Percentiles rank a stretch among this genome's conserved stretches.
phyloP scores from a whole-genome alignment of 2,329 filamentous ascomycete species.

The Paecilomyces fulvus region DNA sequence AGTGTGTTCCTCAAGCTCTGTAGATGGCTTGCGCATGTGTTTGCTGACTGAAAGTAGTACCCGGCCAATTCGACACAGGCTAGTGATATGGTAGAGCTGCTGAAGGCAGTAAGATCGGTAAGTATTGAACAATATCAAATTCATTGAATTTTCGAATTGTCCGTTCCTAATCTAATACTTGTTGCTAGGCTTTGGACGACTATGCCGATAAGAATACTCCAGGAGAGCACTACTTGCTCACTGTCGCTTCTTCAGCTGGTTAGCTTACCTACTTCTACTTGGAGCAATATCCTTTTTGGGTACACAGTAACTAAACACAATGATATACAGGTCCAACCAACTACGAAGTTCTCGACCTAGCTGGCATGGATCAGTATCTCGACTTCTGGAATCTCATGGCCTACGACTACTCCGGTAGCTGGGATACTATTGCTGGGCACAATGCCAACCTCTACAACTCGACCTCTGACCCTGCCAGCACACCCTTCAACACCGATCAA shows the following conservation, averaged over 20 bases:
- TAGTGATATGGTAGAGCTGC: constrained; percentile 25
- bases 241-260: constrained; percentile 39
- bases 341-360: constrained; percentile 36
- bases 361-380: constrained; percentile 39
- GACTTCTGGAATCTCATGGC: constrained; percentile 61
- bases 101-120: constrained; percentile 24
- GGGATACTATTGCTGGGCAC: constrained; percentile 66
- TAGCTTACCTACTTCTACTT: not conserved
- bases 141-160: not conserved
- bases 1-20: not conserved
- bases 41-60: constrained; percentile 14
- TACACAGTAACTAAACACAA: not conserved
- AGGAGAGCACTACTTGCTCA: constrained; percentile 37
- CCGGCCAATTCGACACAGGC: constrained; percentile 25
- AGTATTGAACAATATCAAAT: not conserved
- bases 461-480: constrained; percentile 49
- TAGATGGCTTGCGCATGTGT: not conserved
- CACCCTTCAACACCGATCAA: constrained; percentile 67
- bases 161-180: not conserved
- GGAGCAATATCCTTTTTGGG: not conserved
- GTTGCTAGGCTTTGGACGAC: constrained; percentile 29
- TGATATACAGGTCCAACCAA: constrained; percentile 28
- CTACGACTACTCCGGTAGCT: constrained; percentile 78
- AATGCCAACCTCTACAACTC: constrained; percentile 69
- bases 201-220: constrained; percentile 33